Conservation (phyloP, 2,329 filamentous ascomycete genomes). For the Colletotrichum chrysophilum region DNA sequence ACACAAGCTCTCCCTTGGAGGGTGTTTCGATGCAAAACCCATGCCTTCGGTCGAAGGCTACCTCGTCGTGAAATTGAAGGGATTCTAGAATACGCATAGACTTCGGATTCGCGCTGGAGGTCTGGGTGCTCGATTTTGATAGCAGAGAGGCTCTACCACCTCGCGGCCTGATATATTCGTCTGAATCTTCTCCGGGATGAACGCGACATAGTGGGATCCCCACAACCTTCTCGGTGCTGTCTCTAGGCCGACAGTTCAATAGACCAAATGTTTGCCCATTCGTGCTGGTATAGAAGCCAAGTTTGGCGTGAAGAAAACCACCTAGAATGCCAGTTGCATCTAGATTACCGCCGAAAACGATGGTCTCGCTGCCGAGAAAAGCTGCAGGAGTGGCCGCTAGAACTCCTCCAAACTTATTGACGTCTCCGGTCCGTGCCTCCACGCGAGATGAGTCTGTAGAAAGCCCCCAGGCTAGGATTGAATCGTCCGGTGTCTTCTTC, state of each 20-base stretch:
- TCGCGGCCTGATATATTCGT: background rate
- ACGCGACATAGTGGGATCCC: background rate
- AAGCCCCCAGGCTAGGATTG: constrained; percentile 24
- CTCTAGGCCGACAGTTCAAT: background rate
- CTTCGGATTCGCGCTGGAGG: fast-evolving
- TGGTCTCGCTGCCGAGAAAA: background rate
- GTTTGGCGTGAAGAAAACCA: background rate
- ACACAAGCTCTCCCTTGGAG: background rate
- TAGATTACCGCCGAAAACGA: background rate
- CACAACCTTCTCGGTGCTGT: background rate
- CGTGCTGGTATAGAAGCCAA: background rate
- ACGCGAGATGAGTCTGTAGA: background rate
- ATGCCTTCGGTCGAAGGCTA: background rate
- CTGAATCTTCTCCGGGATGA: background rate
- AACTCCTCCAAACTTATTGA: background rate
- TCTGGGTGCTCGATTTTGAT: background rate
- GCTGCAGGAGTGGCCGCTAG: background rate
- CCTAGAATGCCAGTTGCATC: background rate
- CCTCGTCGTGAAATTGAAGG: background rate
- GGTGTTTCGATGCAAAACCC: background rate
- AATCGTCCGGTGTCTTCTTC: constrained; percentile 19
- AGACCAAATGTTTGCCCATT: background rate
- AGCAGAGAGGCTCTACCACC: background rate
- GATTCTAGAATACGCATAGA: background rate
- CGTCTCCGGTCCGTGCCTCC: background rate